phyloP scores from a whole-genome alignment of 441 rosid genomes.

The Syzygium syzygioides region DNA sequence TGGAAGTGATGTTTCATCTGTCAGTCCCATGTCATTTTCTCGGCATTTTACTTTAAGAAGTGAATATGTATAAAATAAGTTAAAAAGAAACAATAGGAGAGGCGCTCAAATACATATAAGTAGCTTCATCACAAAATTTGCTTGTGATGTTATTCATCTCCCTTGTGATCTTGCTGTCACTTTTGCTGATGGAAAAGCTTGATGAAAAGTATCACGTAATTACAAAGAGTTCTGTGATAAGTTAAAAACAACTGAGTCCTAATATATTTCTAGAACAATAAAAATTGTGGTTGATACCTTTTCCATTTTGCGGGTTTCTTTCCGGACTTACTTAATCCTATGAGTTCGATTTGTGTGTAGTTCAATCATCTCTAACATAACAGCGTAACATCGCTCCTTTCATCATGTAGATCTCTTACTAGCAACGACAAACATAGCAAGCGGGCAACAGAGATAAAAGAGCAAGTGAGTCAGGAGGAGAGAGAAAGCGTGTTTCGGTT shows the following conservation, averaged over 20 bases:
- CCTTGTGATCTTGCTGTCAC: background rate
- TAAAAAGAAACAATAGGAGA: no score
- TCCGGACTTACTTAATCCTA: background rate
- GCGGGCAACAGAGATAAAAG: background rate
- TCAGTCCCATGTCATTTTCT: background rate
- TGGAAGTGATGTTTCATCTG: background rate
- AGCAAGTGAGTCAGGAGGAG: background rate
- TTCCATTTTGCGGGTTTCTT: background rate
- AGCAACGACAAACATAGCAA: background rate
- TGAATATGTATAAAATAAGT: no score
- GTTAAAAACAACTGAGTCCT: background rate
- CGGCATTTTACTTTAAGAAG: no score
- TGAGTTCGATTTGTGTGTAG: accelerated
- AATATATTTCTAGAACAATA: background rate
- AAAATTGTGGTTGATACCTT: accelerated
- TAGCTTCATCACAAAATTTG: background rate
- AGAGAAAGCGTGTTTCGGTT: background rate
- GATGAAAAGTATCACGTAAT: background rate
- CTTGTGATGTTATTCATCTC: background rate
- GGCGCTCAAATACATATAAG: background rate
- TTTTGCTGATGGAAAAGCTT: background rate
- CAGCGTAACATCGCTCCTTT: background rate
- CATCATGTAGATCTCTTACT: no score
- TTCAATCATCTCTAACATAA: background rate
- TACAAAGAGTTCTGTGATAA: no score